Evolutionary conservation across 176 grass and related monocot species (phyloP).

Genomic region (Triticum dicoccoides): DNA sequence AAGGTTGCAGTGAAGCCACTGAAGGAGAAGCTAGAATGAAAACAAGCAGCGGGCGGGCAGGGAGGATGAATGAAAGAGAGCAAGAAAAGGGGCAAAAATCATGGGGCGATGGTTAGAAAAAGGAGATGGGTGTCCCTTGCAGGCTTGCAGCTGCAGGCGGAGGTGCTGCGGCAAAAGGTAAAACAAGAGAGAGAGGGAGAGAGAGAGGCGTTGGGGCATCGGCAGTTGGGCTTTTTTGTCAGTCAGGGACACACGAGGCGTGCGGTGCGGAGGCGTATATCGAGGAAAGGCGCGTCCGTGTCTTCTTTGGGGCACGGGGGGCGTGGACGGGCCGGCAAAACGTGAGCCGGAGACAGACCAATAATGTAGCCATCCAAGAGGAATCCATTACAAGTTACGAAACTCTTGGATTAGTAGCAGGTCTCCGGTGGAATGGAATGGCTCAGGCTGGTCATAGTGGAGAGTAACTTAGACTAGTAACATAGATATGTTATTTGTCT

Average conservation of each 20-base stretch:
- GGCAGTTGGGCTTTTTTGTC: not conserved
- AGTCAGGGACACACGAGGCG: not conserved
- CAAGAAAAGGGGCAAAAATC: conserved; percentile 24
- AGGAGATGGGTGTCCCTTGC: not conserved
- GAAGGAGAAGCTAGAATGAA: no score
- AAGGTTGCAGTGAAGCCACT: conserved; percentile 29
- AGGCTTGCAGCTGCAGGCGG: conserved; percentile 2
- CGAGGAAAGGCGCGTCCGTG: not conserved
- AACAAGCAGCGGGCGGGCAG: no score
- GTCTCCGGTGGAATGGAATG: not conserved
- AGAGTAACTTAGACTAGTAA: no score
- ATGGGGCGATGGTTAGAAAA: conserved; percentile 10
- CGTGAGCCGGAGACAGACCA: not conserved
- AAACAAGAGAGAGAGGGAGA: not conserved
- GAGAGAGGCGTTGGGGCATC: not conserved
- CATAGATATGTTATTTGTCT: no score
- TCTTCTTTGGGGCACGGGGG: not conserved
- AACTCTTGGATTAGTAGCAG: no score
- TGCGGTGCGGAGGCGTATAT: not conserved
- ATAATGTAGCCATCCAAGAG: not conserved
- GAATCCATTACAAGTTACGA: no score
- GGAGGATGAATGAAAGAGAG: conserved; percentile 22
- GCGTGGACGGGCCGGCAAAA: not conserved
- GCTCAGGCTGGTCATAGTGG: no score
- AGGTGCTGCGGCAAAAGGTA: conserved; percentile 22